These are phyloP conservation scores for Pythium rishiriense DNA, from an alignment of 352 stramenopile species.

Conservation along the genomic window DNA sequence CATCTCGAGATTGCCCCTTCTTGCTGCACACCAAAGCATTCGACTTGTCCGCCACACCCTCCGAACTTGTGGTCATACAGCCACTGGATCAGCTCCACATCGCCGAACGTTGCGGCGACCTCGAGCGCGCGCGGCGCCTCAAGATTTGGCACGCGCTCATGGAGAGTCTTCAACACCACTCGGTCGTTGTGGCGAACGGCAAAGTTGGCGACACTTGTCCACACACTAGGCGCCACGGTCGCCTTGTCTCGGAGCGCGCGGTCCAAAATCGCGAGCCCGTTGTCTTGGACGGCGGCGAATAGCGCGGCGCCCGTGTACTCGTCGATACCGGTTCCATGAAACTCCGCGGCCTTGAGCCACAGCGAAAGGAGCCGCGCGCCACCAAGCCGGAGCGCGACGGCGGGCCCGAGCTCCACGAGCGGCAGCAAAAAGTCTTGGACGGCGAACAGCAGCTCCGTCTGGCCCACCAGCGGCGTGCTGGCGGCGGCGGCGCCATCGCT, in stretches of 20 bases:
- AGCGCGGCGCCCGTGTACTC: constrained; percentile 2
- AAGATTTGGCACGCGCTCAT: background rate
- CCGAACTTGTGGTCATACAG: background rate
- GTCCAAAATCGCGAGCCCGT: background rate
- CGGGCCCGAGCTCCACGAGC: background rate
- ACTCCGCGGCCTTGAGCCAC: constrained; percentile 2
- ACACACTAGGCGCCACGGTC: background rate
- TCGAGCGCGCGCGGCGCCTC: background rate
- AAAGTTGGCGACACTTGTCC: constrained; percentile 6
- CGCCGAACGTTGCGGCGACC: background rate
- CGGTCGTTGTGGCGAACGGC: background rate
- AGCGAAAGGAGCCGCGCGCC: constrained; percentile 5
- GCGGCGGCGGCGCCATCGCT: no score
- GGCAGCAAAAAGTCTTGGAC: constrained; percentile 15
- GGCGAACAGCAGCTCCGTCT: background rate
- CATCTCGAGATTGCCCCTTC: background rate
- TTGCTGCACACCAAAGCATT: background rate
- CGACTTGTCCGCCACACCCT: background rate
- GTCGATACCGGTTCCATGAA: background rate
- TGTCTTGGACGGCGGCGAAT: background rate
- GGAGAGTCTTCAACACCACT: background rate
- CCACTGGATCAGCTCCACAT: background rate
- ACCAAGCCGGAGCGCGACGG: background rate
- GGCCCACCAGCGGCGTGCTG: background rate
- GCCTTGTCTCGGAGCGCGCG: background rate